Conservation (phyloP, 108 stramenopile genomes). For the Chaetoceros muelleri region DNA sequence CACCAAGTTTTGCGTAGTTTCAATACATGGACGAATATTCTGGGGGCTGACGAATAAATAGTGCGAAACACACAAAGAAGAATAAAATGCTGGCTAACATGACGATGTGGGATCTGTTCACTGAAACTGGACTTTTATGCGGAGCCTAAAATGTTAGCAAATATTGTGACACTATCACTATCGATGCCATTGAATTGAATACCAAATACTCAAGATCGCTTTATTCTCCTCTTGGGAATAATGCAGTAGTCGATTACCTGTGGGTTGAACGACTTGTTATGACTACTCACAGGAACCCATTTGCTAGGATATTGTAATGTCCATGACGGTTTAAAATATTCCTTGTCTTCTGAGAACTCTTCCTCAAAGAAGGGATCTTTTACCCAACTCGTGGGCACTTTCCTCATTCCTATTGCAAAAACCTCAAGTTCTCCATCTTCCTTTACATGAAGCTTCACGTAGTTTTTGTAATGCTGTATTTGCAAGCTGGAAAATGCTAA, state of each 20-base stretch:
- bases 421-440: slow-evolving; percentile 42
- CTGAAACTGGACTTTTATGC: too few relatives aligned
- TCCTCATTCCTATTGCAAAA: slow-evolving; percentile 39
- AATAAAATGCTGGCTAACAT: too few relatives aligned
- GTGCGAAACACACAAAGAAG: too few relatives aligned
- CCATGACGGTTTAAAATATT: slow-evolving; percentile 22
- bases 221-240: not conserved
- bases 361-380: slow-evolving; percentile 30
- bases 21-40: too few relatives aligned
- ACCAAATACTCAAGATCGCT: too few relatives aligned
- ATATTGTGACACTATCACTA: too few relatives aligned
- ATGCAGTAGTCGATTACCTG: slow-evolving; percentile 27
- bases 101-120: too few relatives aligned
- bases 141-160: too few relatives aligned
- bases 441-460: slow-evolving; percentile 25
- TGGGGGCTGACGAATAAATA: too few relatives aligned
- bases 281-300: slow-evolving; percentile 24
- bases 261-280: slow-evolving; percentile 22
- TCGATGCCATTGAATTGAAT: too few relatives aligned
- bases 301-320: slow-evolving; percentile 31
- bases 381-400: slow-evolving; percentile 42
- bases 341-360: slow-evolving; percentile 3
- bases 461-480: slow-evolving; percentile 46
- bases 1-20: too few relatives aligned
- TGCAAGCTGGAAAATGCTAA: slow-evolving; percentile 37